Evolutionary conservation across 2,329 filamentous ascomycete species (phyloP).

Genomic region (Stromatinia cepivora): DNA sequence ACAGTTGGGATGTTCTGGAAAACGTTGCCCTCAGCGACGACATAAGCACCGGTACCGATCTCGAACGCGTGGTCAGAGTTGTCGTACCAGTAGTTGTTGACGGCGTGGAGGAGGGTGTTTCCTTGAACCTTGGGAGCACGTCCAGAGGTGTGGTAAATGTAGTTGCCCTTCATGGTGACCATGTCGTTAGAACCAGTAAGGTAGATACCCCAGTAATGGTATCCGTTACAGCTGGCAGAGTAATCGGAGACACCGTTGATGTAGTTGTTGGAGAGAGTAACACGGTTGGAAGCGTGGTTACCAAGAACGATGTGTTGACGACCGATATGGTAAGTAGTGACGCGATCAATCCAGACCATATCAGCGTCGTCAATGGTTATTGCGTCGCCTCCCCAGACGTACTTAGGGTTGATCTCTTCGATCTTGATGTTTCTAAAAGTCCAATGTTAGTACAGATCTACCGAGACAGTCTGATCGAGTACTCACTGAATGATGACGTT

Average conservation of each 20-base stretch:
- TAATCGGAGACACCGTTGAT: slow-evolving; percentile 47
- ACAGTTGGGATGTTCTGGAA: slow-evolving; percentile 43
- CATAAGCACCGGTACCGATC: slow-evolving; percentile 39
- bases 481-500: slow-evolving; percentile 34
- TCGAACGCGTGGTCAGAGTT: slow-evolving; percentile 50
- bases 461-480: not conserved
- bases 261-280: slow-evolving; percentile 50
- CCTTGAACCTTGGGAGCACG: slow-evolving; percentile 47
- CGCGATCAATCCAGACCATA: slow-evolving; percentile 44
- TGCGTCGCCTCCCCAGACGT: slow-evolving; percentile 45
- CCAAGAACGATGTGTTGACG: slow-evolving; percentile 48
- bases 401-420: slow-evolving; percentile 42
- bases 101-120: slow-evolving; percentile 45
- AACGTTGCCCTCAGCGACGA: slow-evolving; percentile 49
- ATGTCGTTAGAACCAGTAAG: slow-evolving; percentile 45
- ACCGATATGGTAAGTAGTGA: slow-evolving; percentile 42
- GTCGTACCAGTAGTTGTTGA: slow-evolving; percentile 48
- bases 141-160: slow-evolving; percentile 48
- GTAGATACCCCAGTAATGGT: slow-evolving; percentile 51
- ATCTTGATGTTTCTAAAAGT: slow-evolving; percentile 34
- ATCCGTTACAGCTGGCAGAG: slow-evolving; percentile 47
- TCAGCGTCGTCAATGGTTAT: slow-evolving; percentile 42
- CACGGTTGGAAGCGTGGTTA: slow-evolving; percentile 40
- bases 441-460: not conserved
- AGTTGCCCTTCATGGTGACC: slow-evolving; percentile 48